Conservation (phyloP, 495 filamentous ascomycete genomes). For the Penicillium herquei region DNA sequence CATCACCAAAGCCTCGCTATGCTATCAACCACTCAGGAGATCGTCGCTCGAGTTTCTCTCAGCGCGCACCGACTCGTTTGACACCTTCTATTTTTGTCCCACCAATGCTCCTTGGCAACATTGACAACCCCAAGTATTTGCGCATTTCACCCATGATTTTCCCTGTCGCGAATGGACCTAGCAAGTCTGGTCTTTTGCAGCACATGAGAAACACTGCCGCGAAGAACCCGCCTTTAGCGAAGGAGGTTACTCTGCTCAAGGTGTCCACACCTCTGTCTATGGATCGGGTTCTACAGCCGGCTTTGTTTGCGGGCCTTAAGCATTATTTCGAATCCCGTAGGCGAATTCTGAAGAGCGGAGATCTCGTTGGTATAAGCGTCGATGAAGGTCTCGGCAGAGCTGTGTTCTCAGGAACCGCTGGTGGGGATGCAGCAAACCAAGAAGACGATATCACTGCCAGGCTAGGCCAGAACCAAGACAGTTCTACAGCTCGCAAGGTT, state of each 20-base stretch:
- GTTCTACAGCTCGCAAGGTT: slow-evolving; percentile 33
- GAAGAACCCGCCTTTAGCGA: slow-evolving; percentile 77
- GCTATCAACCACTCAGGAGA: slow-evolving; percentile 46
- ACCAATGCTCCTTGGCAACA: slow-evolving; percentile 80
- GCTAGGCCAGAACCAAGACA: slow-evolving; percentile 33
- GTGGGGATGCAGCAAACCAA: slow-evolving; percentile 54
- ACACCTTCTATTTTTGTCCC: slow-evolving; percentile 73
- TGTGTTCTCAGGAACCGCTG: slow-evolving; percentile 59
- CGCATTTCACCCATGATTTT: slow-evolving; percentile 63
- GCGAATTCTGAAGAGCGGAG: slow-evolving; percentile 77
- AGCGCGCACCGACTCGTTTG: slow-evolving; percentile 34
- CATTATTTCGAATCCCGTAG: slow-evolving; percentile 77
- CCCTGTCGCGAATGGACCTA: slow-evolving; percentile 26
- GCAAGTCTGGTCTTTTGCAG: slow-evolving; percentile 37
- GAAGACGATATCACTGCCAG: slow-evolving; percentile 62
- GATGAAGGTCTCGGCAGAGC: slow-evolving; percentile 77
- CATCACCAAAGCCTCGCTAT: slow-evolving; percentile 49
- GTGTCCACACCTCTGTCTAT: slow-evolving; percentile 84
- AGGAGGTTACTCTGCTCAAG: slow-evolving; percentile 87
- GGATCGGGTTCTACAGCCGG: slow-evolving; percentile 78
- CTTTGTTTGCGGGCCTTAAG: slow-evolving; percentile 79
- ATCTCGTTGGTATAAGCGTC: slow-evolving; percentile 81
- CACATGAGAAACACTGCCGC: slow-evolving; percentile 49
- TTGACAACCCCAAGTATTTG: slow-evolving; percentile 73
- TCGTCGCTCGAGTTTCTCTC: slow-evolving; percentile 54